Evolutionary conservation across 2,329 filamentous ascomycete species (phyloP).

Genomic region (Aspergillus pseudoviridinutans): DNA sequence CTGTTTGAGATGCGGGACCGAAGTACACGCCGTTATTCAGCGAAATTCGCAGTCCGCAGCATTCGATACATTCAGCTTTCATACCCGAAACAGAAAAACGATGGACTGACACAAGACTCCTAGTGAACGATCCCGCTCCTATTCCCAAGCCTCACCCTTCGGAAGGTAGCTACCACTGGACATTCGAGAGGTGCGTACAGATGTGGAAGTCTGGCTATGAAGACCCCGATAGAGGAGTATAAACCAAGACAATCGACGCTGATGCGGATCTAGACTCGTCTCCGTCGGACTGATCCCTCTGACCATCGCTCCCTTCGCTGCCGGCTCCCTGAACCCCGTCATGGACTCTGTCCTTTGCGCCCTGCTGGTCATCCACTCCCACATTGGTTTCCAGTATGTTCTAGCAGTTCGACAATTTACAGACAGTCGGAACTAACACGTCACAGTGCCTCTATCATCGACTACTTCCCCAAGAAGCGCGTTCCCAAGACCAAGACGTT

Average conservation of each 20-base stretch:
- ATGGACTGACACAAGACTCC: neutral
- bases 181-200: conserved; percentile 67
- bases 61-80: neutral
- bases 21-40: neutral
- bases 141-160: conserved; percentile 68
- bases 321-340: conserved; percentile 83
- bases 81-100: neutral
- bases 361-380: conserved; percentile 82
- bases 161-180: conserved; percentile 98
- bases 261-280: conserved; percentile 55
- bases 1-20: neutral
- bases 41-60: neutral
- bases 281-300: conserved; percentile 79
- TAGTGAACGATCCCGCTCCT: conserved; percentile 81
- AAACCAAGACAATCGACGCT: neutral
- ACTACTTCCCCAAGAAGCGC: conserved; percentile 77
- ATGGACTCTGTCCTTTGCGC: conserved; percentile 83
- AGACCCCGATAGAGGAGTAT: neutral
- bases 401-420: neutral
- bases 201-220: neutral
- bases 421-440: conserved; percentile 10
- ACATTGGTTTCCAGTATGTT: conserved; percentile 83
- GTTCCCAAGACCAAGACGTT: conserved; percentile 63
- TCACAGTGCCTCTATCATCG: conserved; percentile 67
- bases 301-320: conserved; percentile 85